Percentiles rank a stretch among this genome's conserved stretches.
Evolutionary conservation across 1,284 basidiomycete genomes (phyloP).

Genomic region (Megacollybia platyphylla): DNA sequence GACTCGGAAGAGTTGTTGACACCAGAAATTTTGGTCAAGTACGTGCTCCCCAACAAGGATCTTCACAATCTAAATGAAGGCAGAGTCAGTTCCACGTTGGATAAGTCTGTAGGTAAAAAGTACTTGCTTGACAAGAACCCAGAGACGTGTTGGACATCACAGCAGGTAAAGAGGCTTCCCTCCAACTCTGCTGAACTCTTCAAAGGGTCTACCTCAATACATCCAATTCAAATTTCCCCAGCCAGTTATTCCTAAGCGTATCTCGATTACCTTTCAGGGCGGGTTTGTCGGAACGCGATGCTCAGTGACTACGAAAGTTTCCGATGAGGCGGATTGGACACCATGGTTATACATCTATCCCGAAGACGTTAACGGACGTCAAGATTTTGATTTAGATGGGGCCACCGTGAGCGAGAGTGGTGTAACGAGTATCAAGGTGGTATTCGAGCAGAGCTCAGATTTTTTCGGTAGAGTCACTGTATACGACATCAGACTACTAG

Average conservation of each 20-base stretch:
- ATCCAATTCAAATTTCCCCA: constrained; percentile 49
- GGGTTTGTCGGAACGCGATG: constrained; percentile 68
- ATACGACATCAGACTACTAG: constrained; percentile 51
- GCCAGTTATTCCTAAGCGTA: constrained; percentile 35
- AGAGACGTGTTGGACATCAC: constrained; percentile 78
- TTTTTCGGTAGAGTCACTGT: constrained; percentile 67
- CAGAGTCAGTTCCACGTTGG: constrained; percentile 77
- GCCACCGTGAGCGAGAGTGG: constrained; percentile 18
- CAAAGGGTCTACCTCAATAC: constrained; percentile 60
- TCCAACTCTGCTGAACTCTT: neutral
- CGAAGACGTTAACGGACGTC: constrained; percentile 63
- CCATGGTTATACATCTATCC: constrained; percentile 47
- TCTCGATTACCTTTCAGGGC: constrained; percentile 69
- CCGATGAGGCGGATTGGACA: constrained; percentile 26
- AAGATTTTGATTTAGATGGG: constrained; percentile 41
- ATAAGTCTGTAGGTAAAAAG: constrained; percentile 65
- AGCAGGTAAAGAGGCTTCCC: constrained; percentile 35
- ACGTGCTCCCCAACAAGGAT: neutral
- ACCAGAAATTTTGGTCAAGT: constrained; percentile 1
- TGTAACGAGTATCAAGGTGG: constrained; percentile 34
- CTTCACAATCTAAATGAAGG: neutral
- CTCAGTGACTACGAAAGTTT: constrained; percentile 25
- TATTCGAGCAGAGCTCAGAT: constrained; percentile 68
- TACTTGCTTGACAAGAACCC: constrained; percentile 55
- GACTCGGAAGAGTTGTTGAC: neutral